Conservation (phyloP, 2,329 filamentous ascomycete genomes). For the Penicillium sp. region DNA sequence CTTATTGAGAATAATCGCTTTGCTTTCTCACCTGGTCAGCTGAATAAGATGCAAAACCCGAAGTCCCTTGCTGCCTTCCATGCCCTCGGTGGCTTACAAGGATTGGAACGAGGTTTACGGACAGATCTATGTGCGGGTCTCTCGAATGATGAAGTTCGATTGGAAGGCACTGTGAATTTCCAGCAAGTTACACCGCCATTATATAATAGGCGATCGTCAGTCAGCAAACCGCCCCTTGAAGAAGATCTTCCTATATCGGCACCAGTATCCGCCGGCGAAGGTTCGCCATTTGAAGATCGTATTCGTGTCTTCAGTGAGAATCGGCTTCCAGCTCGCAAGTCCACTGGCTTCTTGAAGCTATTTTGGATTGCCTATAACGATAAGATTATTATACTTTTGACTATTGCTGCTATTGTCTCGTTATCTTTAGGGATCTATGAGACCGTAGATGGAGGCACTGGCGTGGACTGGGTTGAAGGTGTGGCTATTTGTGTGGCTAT, state of each 20-base stretch:
- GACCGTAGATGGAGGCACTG: conserved; percentile 56
- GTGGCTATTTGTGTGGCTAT: conserved; percentile 70
- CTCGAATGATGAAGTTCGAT: conserved; percentile 71
- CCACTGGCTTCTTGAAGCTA: conserved; percentile 62
- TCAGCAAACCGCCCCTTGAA: conserved; percentile 11
- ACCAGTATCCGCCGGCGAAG: conserved; percentile 15
- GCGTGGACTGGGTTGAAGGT: conserved; percentile 69
- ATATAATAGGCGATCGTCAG: conserved; percentile 19
- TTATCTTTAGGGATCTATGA: conserved; percentile 72
- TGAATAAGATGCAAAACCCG: conserved; percentile 86
- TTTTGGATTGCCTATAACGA: conserved; percentile 75
- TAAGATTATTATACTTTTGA: conserved; percentile 72
- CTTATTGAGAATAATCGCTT: conserved; percentile 78
- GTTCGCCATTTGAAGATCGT: conserved; percentile 58
- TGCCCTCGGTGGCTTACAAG: conserved; percentile 74
- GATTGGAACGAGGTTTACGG: conserved; percentile 78
- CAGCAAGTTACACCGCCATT: conserved; percentile 63
- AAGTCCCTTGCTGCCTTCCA: conserved; percentile 84
- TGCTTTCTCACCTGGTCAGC: conserved; percentile 75
- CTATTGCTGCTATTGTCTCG: conserved; percentile 69
- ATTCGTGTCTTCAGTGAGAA: conserved; percentile 65
- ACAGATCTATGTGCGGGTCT: conserved; percentile 74
- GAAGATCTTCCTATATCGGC: not conserved
- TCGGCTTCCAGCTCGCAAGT: conserved; percentile 65
- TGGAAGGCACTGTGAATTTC: conserved; percentile 72